Evolutionary conservation across 441 rosid genomes (phyloP), one percentile per base, ranked within the genome.

Genomic region (Pelargonium cotyledonis): DNA sequence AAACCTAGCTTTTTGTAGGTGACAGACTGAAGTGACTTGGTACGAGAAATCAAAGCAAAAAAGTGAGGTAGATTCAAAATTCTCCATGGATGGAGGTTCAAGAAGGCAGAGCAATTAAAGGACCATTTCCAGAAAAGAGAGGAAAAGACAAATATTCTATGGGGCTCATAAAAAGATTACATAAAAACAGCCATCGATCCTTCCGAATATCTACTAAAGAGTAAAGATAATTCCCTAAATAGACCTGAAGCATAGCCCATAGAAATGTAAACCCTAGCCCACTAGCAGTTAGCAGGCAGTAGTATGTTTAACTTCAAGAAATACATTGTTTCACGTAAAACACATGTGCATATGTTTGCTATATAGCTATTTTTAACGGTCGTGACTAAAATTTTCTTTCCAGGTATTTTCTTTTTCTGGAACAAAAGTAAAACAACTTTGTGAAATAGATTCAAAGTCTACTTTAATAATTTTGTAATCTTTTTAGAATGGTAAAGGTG

Each of bases 401-500:
- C 11, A 21, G 53, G 1, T 62, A 15, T 68, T 12, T 29, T 16
- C 62, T 19, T 73, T 41, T 16, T 53, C 47, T 63, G 55, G 46
- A 35, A 53, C 51, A 51, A 26, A 69, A 72, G 73, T 49, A 44
- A 38, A 70, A n/a, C 23, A 58, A 38, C 67, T 61, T 18, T 62
- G 6, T 40, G 1, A 63, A 70, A 64, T 38, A 57, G 63, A 71
- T 66, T 70, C 51, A 51, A 14, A 23, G 40, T 55, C 53, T 38
- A 18, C 14, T 19, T 55, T 78, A 67, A 38, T 63, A 9, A 49
- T 31, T 74, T 76, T 80, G 67, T 79, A 29, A 68, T 47, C 40
- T 70, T 68, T 81, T 71, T 77, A 95, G 99, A 82, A 75, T 80
- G 85, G 85, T 68, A 89, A 87, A 84, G 95, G 95, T 75, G 83